Conservation (phyloP, 2,329 filamentous ascomycete species). For the Talaromyces funiculosus region DNA sequence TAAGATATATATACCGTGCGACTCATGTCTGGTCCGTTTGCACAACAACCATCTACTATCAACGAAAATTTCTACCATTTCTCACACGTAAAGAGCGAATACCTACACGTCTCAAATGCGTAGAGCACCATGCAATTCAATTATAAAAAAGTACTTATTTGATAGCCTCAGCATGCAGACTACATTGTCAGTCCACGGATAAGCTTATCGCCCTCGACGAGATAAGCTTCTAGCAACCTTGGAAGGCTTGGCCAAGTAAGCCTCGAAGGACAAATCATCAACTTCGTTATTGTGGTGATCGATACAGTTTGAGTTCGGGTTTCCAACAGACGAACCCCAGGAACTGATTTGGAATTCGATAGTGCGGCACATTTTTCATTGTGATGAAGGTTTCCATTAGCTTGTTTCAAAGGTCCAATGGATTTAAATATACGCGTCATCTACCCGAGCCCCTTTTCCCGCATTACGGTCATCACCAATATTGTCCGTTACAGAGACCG, state of each 20-base stretch:
- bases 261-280: background rate
- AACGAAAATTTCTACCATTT: no score
- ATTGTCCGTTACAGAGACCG: background rate
- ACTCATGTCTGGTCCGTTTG: no score
- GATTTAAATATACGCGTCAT: background rate
- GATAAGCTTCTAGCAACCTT: constrained; percentile 1
- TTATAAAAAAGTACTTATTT: background rate
- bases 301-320: background rate
- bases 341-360: background rate
- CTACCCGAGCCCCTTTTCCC: constrained; percentile 7
- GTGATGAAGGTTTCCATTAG: background rate
- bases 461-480: background rate
- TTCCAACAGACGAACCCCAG: background rate
- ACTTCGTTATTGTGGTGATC: background rate
- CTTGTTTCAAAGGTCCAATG: background rate
- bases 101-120: background rate
- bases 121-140: background rate
- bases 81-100: background rate
- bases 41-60: no score
- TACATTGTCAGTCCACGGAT: background rate
- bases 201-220: background rate
- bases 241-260: background rate
- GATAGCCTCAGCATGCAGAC: background rate
- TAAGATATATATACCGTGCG: background rate
- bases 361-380: background rate